Evolutionary conservation across 441 rosid genomes (phyloP).

Genomic region (Syzygium syzygioides): DNA sequence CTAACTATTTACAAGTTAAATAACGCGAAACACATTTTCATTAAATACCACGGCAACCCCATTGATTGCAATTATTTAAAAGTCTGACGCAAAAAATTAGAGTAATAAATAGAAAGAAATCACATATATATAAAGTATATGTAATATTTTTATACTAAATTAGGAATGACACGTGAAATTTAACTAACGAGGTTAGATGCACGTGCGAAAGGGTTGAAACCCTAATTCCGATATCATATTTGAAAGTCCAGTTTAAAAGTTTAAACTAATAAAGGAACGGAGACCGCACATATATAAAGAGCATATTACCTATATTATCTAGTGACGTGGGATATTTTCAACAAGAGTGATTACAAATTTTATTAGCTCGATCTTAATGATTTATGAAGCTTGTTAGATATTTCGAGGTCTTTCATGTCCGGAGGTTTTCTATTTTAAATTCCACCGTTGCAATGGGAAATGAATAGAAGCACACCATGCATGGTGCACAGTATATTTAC

Average conservation of each 20-base stretch:
- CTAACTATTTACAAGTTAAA: background rate
- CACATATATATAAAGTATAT: background rate
- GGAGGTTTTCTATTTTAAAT: background rate
- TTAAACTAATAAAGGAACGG: background rate
- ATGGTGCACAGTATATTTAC: background rate
- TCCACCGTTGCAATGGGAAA: background rate
- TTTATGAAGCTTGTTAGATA: background rate
- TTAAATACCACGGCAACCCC: too few species aligned
- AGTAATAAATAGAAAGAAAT: background rate
- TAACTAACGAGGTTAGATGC: background rate
- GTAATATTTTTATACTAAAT: background rate
- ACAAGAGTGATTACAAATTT: background rate
- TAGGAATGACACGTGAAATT: background rate
- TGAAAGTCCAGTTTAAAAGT: background rate
- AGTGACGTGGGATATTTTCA: background rate
- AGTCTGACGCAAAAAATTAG: background rate
- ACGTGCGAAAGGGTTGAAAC: background rate
- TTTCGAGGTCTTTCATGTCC: background rate
- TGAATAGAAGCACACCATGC: background rate
- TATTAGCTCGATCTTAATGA: background rate
- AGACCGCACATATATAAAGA: background rate
- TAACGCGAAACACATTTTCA: background rate
- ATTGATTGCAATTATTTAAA: background rate
- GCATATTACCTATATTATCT: background rate
- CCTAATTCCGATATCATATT: rapidly evolving